A percentile compares a stretch with the other conserved stretches of the same genome.
These are phyloP conservation scores for Falciphora oryzae DNA, from an alignment of 2,329 filamentous ascomycete genomes.

Conservation along the genomic window DNA sequence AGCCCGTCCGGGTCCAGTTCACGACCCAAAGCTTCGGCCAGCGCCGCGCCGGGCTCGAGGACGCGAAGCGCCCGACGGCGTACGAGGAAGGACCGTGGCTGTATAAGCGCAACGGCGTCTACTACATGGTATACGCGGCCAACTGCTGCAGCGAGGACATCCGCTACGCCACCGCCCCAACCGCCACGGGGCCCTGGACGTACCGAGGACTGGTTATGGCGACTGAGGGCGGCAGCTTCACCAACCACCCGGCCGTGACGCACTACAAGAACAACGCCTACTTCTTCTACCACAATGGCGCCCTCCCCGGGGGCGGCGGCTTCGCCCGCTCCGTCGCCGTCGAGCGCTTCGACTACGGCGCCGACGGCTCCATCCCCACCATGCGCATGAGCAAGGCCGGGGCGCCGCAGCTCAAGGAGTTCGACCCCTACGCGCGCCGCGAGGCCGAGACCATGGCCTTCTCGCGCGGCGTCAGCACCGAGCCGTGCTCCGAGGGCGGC, in stretches of 20 bases:
- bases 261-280: conserved; percentile 24
- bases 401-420: conserved; percentile 18
- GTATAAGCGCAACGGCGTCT: conserved; percentile 24
- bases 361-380: conserved; percentile 24
- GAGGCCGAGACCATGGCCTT: conserved; percentile 27
- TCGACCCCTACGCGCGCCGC: conserved; percentile 23
- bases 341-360: conserved; percentile 22
- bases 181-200: conserved; percentile 25
- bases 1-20: conserved; percentile 17
- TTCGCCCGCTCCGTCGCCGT: conserved; percentile 23
- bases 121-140: conserved; percentile 26
- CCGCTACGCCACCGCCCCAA: conserved; percentile 23
- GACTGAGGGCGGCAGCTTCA: conserved; percentile 22
- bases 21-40: conserved; percentile 11
- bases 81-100: conserved; percentile 27
- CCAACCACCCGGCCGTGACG: conserved; percentile 25
- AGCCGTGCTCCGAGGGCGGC: conserved; percentile 18
- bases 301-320: conserved; percentile 23
- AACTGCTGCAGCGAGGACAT: conserved; percentile 26
- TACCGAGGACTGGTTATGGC: conserved; percentile 25
- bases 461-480: conserved; percentile 12
- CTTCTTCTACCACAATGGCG: conserved; percentile 29
- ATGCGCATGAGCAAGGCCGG: conserved; percentile 23
- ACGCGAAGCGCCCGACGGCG: conserved; percentile 15
- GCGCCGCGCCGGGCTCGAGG: not conserved